Evolutionary conservation across 1,284 basidiomycete genomes (phyloP), one percentile per base, ranked within the genome.

Genomic region (Pulveroboletus sp.): DNA sequence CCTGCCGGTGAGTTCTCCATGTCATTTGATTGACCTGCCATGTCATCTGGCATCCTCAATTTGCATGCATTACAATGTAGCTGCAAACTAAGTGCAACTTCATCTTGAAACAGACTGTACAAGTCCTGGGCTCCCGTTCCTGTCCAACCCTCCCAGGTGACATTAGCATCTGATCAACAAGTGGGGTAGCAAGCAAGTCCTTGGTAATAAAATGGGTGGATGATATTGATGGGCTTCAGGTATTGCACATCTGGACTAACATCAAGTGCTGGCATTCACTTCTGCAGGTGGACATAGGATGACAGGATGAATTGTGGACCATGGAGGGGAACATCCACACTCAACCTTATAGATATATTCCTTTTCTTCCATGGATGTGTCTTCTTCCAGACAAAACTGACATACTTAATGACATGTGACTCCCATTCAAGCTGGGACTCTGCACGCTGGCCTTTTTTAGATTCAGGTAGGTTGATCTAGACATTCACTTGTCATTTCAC

Each of bases 181-280:
- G 51, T 40, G 2, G 64, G 61, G 46, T 65, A 69, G 6, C 56
- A 47, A 5, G 46, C 25, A 8, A 70, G 57, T 12, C 50, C 43
- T 2, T 48, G 43, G 15, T 59, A 61, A 42, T 64, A 68, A 15
- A 69, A 54, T 0, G 59, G 65, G 26, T 70, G 67, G 1, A 70
- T 22, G 2, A 68, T 54, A 20, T 60, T 68, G 29, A 70, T 24
- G 4, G 61, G 62, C 33, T 64, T 66, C 43, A 69, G 49, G 54
- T 70, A 69, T 5, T 58, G 40, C 0, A 38, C 42, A 17, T 58
- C 53, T 4, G 53, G 59, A 7, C 44, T 31, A 15, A 66, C 49
- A 5, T 28, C 43, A 4, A 55, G 42, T 2, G 24, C 20, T 4
- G 36, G 47, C 17, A 43, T n/a, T 31, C 49, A 38, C 36, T 63